A percentile compares a stretch with the other conserved stretches of the same genome.
Conservation (phyloP, 1,139 yeast species). For the Kodamaea alishanica region DNA sequence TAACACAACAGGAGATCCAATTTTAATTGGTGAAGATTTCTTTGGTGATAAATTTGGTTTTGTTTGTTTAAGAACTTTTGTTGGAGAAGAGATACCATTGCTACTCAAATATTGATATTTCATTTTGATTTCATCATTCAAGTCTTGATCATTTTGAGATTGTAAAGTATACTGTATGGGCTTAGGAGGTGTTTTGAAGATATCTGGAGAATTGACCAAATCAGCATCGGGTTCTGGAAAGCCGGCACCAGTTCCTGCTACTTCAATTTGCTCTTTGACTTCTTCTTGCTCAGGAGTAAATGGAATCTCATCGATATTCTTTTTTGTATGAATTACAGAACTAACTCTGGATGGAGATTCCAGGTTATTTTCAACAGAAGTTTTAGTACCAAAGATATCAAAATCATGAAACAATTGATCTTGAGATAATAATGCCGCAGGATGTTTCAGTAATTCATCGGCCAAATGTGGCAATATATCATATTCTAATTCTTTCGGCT, state of each 20-base stretch:
- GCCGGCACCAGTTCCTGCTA: conserved; percentile 3
- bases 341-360: conserved; percentile 14
- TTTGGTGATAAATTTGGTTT: conserved; percentile 9
- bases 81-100: conserved; percentile 5
- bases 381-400: conserved; percentile 15
- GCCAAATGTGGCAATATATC: conserved; percentile 31
- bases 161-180: conserved; percentile 3
- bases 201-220: conserved; percentile 22
- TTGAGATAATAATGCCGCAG: conserved; percentile 30
- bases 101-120: conserved; percentile 13
- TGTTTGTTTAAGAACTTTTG: conserved; percentile 1
- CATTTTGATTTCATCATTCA: conserved; percentile 14
- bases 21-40: conserved; percentile 33
- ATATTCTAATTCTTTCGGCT: conserved; percentile 2
- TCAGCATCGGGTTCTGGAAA: conserved; percentile 42
- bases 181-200: conserved; percentile 29
- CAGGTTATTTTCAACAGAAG: conserved; percentile 12
- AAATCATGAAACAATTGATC: conserved; percentile 40
- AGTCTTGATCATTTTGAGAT: conserved; percentile 11
- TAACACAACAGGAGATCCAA: conserved; percentile 38
- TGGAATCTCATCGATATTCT: conserved; percentile 6
- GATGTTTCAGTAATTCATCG: conserved; percentile 33
- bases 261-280: neutral
- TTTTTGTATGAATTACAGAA: conserved; percentile 15
- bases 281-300: conserved; percentile 1